Conservation (phyloP, 1,139 yeast genomes). For the Diutina scorzettiae region DNA sequence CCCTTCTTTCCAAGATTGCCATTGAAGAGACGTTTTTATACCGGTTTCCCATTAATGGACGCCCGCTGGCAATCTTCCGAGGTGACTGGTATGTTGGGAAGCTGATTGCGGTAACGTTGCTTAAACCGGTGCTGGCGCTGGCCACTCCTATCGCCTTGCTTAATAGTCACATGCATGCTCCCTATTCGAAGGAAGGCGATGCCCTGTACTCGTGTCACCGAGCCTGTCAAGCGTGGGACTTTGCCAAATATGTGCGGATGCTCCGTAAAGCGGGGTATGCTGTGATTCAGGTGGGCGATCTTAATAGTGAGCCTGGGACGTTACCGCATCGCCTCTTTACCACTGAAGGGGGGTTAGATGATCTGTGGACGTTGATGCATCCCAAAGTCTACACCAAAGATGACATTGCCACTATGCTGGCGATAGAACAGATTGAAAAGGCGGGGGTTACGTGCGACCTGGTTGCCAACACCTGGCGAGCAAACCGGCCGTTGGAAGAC, state of each 20-base stretch:
- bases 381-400: conserved; percentile 14
- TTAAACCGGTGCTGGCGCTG: conserved; percentile 37
- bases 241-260: conserved; percentile 52
- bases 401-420: conserved; percentile 40
- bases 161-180: conserved; percentile 97
- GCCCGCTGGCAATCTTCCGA: conserved; percentile 84
- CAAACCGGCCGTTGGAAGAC: conserved; percentile 43
- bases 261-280: conserved; percentile 69
- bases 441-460: conserved; percentile 94
- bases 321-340: conserved; percentile 70
- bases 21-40: conserved; percentile 68
- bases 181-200: conserved; percentile 71
- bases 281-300: conserved; percentile 83
- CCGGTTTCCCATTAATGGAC: conserved; percentile 84
- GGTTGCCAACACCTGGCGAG: conserved; percentile 76
- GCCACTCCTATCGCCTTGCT: conserved; percentile 59
- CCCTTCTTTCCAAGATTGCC: conserved; percentile 73
- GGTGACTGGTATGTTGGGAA: conserved; percentile 99
- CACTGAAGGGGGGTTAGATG: conserved; percentile 54
- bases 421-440: conserved; percentile 51
- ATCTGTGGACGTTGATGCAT: conserved; percentile 72
- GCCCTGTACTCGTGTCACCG: conserved; percentile 86
- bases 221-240: conserved; percentile 95
- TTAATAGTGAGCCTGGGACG: conserved; percentile 80
- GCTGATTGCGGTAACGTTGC: conserved; percentile 64